phyloP scores from a whole-genome alignment of 2,329 filamentous ascomycete genomes.

The Colletotrichum orchidophilum region DNA sequence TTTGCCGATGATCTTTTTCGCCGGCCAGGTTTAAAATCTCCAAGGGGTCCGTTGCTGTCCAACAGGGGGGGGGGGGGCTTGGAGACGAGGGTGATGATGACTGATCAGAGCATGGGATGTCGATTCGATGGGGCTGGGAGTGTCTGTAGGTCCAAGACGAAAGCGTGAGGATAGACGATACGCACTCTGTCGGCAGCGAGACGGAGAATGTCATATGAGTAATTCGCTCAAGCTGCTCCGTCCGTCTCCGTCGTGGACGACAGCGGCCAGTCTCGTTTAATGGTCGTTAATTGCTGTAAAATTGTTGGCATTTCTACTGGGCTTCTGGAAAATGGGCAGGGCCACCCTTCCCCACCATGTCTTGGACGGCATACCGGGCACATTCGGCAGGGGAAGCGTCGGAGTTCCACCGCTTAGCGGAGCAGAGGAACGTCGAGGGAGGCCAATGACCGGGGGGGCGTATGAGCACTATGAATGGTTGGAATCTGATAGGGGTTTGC shows the following conservation, averaged over 20 bases:
- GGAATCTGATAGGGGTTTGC: background rate
- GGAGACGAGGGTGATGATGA: background rate
- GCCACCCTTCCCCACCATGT: conserved; percentile 16
- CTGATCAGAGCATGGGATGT: background rate
- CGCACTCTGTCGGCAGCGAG: background rate
- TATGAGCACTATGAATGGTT: conserved; percentile 7
- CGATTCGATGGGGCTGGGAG: background rate
- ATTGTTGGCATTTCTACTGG: background rate
- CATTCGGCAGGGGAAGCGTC: conserved; percentile 22
- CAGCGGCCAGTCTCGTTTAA: background rate
- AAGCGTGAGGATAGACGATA: background rate
- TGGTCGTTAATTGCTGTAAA: background rate
- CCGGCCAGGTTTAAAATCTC: background rate
- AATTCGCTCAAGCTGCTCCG: background rate
- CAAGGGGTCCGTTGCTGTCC: background rate
- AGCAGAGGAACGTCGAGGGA: conserved; percentile 18
- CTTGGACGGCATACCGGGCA: conserved; percentile 10
- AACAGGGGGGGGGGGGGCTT: background rate
- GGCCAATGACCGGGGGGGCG: background rate
- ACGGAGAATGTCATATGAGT: background rate
- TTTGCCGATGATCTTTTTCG: background rate
- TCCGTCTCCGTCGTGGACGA: background rate
- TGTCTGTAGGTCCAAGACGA: background rate
- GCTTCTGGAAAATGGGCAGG: conserved; percentile 32
- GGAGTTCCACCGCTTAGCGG: conserved; percentile 27